Evolutionary conservation across 1,139 yeast genomes (phyloP).

Genomic region (Lodderomyces elongisporus): DNA sequence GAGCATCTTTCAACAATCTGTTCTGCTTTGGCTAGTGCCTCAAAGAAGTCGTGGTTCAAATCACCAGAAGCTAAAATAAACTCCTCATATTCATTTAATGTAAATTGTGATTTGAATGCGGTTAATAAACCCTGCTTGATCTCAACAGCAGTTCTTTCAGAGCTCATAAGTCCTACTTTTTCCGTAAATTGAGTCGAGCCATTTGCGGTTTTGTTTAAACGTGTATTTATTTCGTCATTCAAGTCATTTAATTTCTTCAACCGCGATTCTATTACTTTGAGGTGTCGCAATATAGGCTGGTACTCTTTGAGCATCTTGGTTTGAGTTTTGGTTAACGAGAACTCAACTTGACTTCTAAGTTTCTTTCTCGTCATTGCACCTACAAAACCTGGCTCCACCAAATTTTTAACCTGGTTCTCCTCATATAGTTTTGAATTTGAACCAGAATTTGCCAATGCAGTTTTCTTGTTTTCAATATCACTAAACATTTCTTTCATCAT

Average conservation of each 20-base stretch:
- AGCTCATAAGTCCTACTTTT: conserved; percentile 37
- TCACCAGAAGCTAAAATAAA: conserved; percentile 42
- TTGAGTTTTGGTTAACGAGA: conserved; percentile 64
- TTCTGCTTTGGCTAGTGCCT: conserved; percentile 56
- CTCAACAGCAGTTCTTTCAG: conserved; percentile 36
- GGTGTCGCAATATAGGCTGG: conserved; percentile 47
- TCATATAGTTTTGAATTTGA: conserved; percentile 17
- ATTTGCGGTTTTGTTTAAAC: conserved; percentile 26
- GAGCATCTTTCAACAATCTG: conserved; percentile 63
- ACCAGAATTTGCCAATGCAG: no score
- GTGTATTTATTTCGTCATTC: conserved; percentile 33
- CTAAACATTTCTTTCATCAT: conserved; percentile 45
- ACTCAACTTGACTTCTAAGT: conserved; percentile 64
- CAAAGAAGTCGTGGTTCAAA: conserved; percentile 57
- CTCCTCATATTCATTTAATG: conserved; percentile 69
- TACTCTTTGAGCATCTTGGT: conserved; percentile 56
- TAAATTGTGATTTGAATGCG: conserved; percentile 60
- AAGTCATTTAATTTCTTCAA: conserved; percentile 37
- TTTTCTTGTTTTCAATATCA: conserved; percentile 36
- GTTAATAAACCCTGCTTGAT: conserved; percentile 53
- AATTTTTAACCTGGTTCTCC: conserved; percentile 12
- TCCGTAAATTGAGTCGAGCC: conserved; percentile 22
- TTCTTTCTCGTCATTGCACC: conserved; percentile 57
- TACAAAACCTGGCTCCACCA: conserved; percentile 50
- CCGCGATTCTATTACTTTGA: conserved; percentile 38